Base-by-base conservation (phyloP, 1,284 basidiomycete species). In the Ustanciosporium gigantosporum region DNA sequence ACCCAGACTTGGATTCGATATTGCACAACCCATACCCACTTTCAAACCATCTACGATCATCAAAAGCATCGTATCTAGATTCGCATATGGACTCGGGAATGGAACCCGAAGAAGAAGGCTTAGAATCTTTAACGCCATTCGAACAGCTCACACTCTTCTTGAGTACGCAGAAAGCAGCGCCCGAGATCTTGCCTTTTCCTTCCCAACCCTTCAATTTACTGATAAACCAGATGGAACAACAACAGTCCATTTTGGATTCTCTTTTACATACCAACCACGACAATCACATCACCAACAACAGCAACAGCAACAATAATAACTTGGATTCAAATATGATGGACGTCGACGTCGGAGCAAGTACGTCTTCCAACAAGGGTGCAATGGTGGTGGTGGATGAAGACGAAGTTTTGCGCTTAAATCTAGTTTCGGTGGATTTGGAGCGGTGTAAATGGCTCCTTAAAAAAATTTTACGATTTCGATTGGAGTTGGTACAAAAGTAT, bases 341-440 rank as follows among this genome's bases (percentile, higher is more conserved):
- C 17, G 8, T 19, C 14, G 52, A 51, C 19, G n/a, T n/a, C n/a
- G n/a, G n/a, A n/a, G n/a, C n/a, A n/a, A n/a, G n/a, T n/a, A n/a
- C n/a, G n/a, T n/a, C n/a, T n/a, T 31, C 22, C 3, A 32, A 27
- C 1, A 35, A 37, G 0, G 43, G 31, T 5, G 42, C 8, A 13
- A 17, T 6, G 2, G 38, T 9, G 4, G 58, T 41, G 16, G 24
- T 48, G 14, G 47, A 56, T 20, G 74, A 76, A 14, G 75, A 77
- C 34, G 75, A 77, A 32, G 68, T 70, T 31, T 37, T 77, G 21
- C 66, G 75, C 0, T 55, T 77, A 19, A 66, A 60, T 32, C 41
- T 76, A n/a, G 75, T 77, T 15, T 65, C 68, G 41, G 59, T 77
- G 11, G 75, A 77, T 60, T 45, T 75, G 20, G 75, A 77, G 38